Percentiles rank a stretch among this genome's conserved stretches.
phyloP scores from a whole-genome alignment of 768 basidiomycete species.

The Mycena sanguinolenta region DNA sequence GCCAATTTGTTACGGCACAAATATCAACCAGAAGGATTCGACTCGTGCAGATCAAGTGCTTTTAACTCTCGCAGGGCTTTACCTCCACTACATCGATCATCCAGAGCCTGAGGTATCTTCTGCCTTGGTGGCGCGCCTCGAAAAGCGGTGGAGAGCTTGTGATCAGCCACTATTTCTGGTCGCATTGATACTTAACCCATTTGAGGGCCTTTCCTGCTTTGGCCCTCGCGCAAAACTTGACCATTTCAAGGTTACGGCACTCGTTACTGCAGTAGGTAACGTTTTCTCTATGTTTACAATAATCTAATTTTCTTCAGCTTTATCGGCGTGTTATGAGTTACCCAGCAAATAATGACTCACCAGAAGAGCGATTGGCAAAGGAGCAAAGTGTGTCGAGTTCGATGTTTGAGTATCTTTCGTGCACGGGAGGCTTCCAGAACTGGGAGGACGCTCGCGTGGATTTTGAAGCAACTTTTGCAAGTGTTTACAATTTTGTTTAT shows the following conservation, averaged over 20 bases:
- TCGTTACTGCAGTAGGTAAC: background rate
- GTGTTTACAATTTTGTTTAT: too few species aligned
- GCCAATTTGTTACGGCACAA: slow-evolving; percentile 24
- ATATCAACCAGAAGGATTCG: background rate
- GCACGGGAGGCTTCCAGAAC: too few species aligned
- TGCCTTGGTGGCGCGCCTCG: slow-evolving; percentile 18
- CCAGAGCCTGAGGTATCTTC: background rate
- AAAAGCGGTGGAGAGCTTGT: slow-evolving; percentile 20
- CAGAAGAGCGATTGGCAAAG: background rate
- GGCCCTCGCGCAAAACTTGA: background rate
- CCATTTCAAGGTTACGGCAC: background rate
- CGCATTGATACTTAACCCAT: slow-evolving; percentile 11
- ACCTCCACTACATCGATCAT: slow-evolving; percentile 17
- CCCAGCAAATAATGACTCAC: background rate
- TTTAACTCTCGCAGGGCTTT: slow-evolving; percentile 7
- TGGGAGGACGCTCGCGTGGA: too few species aligned
- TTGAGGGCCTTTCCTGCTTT: background rate
- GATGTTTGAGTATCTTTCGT: too few species aligned
- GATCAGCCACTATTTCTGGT: slow-evolving; percentile 17
- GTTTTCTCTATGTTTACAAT: background rate
- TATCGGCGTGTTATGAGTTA: background rate
- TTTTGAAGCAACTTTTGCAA: too few species aligned
- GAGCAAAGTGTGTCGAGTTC: background rate
- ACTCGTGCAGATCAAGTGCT: background rate
- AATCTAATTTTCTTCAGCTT: background rate